Evolutionary conservation across 306 rosid genomes (phyloP).

Genomic region (Lablab purpureus): DNA sequence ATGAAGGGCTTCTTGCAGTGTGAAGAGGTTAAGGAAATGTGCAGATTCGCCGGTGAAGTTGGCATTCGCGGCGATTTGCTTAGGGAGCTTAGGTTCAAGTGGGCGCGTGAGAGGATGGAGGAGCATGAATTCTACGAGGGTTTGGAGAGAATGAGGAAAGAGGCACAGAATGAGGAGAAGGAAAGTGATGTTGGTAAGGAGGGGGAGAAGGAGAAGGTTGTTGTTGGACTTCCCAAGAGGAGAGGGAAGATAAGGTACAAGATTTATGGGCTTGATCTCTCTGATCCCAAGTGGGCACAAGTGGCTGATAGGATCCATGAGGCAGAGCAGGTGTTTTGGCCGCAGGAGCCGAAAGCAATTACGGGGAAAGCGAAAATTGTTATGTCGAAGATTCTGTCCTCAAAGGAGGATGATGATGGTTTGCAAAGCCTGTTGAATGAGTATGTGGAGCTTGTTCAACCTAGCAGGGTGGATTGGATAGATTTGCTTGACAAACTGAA

Average conservation of each 20-base stretch:
- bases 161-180: constrained; percentile 34
- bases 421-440: constrained; percentile 68
- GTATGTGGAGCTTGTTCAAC: constrained; percentile 82
- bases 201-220: constrained; percentile 15
- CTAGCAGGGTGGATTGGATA: constrained; percentile 79
- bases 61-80: constrained; percentile 88
- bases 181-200: constrained; percentile 32
- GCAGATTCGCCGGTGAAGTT: constrained; percentile 86
- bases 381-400: constrained; percentile 60
- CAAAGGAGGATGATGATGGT: constrained; percentile 57
- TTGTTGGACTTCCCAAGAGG: constrained; percentile 83
- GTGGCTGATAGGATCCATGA: constrained; percentile 79
- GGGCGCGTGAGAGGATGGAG: constrained; percentile 95
- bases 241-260: constrained; percentile 75
- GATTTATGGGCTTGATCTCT: constrained; percentile 88
- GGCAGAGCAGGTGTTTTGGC: constrained; percentile 68
- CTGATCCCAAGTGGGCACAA: constrained; percentile 81
- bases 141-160: constrained; percentile 64
- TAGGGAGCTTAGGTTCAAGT: constrained; percentile 88
- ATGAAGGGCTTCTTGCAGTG: constrained; percentile 81
- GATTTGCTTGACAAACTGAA: constrained; percentile 74
- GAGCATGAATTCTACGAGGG: constrained; percentile 74
- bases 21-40: constrained; percentile 85
- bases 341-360: constrained; percentile 71
- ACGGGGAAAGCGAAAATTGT: constrained; percentile 75